Conservation (phyloP, 306 rosid genomes). For the Crataegus laevigata region DNA sequence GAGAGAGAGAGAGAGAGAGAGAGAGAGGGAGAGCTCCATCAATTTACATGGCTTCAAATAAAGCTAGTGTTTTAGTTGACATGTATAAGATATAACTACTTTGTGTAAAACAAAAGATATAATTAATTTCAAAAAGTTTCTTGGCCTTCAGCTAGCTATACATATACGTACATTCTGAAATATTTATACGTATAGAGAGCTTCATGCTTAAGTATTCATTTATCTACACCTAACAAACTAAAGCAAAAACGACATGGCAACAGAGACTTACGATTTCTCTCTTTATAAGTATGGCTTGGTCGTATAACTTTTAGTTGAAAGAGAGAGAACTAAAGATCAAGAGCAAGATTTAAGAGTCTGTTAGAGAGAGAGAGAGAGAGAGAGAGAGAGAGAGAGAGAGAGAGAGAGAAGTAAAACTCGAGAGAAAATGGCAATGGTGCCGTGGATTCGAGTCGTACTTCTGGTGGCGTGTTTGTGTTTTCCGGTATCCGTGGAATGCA, state of each 20-base stretch:
- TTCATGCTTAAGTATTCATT: constrained; percentile 20
- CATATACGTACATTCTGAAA: not conserved
- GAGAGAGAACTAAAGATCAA: not conserved
- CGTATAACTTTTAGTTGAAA: not conserved
- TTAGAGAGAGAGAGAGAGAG: not conserved
- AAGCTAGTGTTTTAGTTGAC: constrained; percentile 28
- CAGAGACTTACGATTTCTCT: not conserved
- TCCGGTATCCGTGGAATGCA: constrained; percentile 32
- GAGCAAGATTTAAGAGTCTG: not conserved
- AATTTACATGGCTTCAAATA: constrained; percentile 24
- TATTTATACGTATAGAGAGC: constrained; percentile 12
- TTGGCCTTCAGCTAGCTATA: not conserved
- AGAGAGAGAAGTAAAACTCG: not conserved
- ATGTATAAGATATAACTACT: constrained; percentile 23
- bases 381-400: not conserved
- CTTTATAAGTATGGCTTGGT: constrained; percentile 21
- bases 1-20: too few species aligned
- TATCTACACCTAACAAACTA: constrained; percentile 23
- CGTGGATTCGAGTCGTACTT: constrained; percentile 7
- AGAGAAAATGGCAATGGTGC: constrained; percentile 3
- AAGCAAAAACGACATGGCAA: constrained; percentile 39
- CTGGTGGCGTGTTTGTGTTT: constrained; percentile 15
- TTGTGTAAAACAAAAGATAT: constrained; percentile 28
- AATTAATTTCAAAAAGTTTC: not conserved
- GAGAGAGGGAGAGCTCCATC: not conserved